Evolutionary conservation across 148 eudicot species (phyloP).

Genomic region (Bassia scoparia): DNA sequence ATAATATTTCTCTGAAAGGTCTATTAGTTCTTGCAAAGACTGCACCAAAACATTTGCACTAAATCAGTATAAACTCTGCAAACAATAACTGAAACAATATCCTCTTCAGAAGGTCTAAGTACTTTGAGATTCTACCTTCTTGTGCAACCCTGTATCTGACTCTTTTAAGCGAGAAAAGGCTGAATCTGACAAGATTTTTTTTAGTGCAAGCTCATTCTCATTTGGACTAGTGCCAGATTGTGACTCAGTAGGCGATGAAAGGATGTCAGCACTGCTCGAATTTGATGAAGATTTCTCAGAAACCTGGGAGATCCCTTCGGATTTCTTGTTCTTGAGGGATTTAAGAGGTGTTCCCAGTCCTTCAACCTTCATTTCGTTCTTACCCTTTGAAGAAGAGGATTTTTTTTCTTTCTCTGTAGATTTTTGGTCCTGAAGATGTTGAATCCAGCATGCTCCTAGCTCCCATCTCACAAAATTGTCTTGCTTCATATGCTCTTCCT

Average conservation of each 20-base stretch:
- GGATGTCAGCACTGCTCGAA: conserved; percentile 34
- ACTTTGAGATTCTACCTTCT: conserved; percentile 56
- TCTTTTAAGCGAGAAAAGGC: conserved; percentile 81
- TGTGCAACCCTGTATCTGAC: conserved; percentile 88
- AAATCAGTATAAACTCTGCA: neutral
- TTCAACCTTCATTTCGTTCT: conserved; percentile 90
- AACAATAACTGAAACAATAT: neutral
- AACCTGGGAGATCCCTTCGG: conserved; percentile 43
- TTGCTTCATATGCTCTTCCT: conserved; percentile 55
- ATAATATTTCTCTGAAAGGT: conserved; percentile 83
- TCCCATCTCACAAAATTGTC: conserved; percentile 89
- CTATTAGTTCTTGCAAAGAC: conserved; percentile 86
- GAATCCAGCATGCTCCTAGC: conserved; percentile 99
- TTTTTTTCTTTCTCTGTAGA: conserved; percentile 84
- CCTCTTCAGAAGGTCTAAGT: neutral
- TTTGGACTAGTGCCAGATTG: conserved; percentile 35
- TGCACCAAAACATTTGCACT: conserved; percentile 28
- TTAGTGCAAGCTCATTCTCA: conserved; percentile 59
- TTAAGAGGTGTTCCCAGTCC: conserved; percentile 93
- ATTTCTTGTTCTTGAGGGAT: conserved; percentile 79
- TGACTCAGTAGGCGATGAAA: conserved; percentile 34
- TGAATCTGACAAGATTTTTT: conserved; percentile 68
- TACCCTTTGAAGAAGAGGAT: conserved; percentile 56
- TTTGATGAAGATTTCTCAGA: conserved; percentile 39
- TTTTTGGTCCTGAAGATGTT: conserved; percentile 94